Evolutionary conservation across 345 rosid genomes (phyloP).

Genomic region (Populus tremula): DNA sequence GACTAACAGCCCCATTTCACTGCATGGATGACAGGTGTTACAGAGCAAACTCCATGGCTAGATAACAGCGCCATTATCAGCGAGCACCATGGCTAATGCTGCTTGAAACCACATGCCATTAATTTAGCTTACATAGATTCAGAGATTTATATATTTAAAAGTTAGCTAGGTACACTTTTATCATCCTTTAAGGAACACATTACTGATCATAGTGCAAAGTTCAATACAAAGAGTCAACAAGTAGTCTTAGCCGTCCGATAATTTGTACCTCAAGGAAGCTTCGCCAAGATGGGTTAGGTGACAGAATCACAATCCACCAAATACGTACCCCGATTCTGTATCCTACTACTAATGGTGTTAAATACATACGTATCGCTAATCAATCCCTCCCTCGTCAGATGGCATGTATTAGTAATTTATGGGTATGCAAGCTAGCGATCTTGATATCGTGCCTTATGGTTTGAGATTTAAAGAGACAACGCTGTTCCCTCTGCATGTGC

Average conservation of each 20-base stretch:
- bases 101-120: constrained; percentile 9
- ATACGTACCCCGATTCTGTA: not conserved
- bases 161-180: not conserved
- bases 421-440: constrained; percentile 12
- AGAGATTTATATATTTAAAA: not conserved
- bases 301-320: not conserved
- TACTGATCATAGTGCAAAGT: not conserved
- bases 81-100: not conserved
- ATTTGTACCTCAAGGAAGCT: not conserved
- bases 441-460: constrained; percentile 11
- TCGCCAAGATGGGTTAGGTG: not conserved
- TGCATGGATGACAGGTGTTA: not conserved
- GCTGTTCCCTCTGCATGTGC: constrained; percentile 54
- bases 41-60: not conserved
- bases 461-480: constrained; percentile 31
- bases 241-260: not conserved
- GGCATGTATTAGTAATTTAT: not conserved
- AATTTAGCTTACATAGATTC: not conserved
- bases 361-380: not conserved
- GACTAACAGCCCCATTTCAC: not conserved
- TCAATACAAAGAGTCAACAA: not conserved
- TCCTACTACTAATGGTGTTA: constrained; percentile 8
- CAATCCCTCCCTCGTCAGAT: not conserved
- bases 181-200: not conserved
- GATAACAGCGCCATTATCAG: not conserved